Percentiles rank a stretch among this genome's conserved stretches.
Conservation (phyloP, 1,284 basidiomycete genomes). For the Trametes sp. region DNA sequence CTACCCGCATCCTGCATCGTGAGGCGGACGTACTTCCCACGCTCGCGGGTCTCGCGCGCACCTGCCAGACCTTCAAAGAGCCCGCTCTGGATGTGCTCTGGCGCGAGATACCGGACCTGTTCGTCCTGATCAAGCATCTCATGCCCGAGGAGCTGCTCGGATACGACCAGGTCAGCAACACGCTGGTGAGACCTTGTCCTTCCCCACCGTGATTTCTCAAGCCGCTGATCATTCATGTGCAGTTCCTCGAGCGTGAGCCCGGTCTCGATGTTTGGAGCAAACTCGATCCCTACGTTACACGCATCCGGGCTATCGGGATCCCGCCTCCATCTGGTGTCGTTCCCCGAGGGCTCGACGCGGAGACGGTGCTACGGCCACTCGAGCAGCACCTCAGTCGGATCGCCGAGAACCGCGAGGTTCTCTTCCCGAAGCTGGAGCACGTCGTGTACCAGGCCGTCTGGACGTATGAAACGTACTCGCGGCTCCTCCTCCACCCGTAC, state of each 20-base stretch:
- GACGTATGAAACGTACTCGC: background rate
- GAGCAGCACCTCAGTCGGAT: background rate
- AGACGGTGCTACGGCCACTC: background rate
- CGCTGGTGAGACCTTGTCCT: background rate
- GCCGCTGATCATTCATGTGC: too few species aligned
- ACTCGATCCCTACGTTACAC: background rate
- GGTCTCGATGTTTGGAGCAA: background rate
- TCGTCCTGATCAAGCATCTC: constrained; percentile 1
- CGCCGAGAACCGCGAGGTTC: background rate
- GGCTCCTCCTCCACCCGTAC: background rate
- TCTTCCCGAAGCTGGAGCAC: background rate
- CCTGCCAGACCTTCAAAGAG: constrained; percentile 69
- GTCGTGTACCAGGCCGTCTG: background rate
- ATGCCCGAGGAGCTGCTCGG: background rate
- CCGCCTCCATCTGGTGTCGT: background rate
- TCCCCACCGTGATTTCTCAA: background rate
- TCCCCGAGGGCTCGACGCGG: background rate
- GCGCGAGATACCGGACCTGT: constrained; percentile 53
- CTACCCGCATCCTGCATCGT: background rate
- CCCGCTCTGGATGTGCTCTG: constrained; percentile 70
- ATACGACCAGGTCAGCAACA: background rate
- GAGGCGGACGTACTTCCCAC: constrained; percentile 54
- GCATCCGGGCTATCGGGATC: background rate
- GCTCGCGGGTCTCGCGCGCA: constrained; percentile 69
- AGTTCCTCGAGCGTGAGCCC: background rate